phyloP scores from a whole-genome alignment of 208 protist species.

The Acanthamoeba royreba region DNA sequence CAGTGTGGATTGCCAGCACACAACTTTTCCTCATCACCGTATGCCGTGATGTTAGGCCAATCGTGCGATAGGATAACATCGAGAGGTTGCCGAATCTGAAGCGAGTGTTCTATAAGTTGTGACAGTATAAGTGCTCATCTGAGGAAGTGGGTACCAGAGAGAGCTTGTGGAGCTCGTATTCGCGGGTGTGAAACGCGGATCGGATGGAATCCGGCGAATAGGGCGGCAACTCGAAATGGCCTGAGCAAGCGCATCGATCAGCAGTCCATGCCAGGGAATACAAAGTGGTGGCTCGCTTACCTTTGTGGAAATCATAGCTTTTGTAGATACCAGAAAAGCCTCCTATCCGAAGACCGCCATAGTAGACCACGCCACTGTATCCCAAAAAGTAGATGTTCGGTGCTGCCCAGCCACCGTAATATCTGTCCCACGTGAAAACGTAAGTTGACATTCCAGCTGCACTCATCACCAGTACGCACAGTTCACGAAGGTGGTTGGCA shows the following conservation, averaged over 20 bases:
- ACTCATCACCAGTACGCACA: constrained; percentile 55
- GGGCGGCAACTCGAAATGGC: constrained; percentile 2
- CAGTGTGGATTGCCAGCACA: not conserved
- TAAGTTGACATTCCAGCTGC: not conserved
- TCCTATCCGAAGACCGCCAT: constrained; percentile 83
- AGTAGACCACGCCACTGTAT: constrained; percentile 87
- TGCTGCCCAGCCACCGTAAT: constrained; percentile 93
- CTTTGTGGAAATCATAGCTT: constrained; percentile 1
- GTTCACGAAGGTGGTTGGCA: constrained; percentile 91
- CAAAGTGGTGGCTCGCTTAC: not conserved
- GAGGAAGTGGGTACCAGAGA: not conserved
- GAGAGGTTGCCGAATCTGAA: not conserved
- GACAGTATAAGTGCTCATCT: no score
- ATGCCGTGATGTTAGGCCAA: not conserved
- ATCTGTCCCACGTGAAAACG: not conserved
- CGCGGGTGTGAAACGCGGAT: not conserved
- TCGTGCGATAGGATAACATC: constrained; percentile 22
- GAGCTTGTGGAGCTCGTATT: constrained; percentile 8
- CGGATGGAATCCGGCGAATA: not conserved
- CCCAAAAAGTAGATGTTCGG: constrained; percentile 99
- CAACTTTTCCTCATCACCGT: constrained; percentile 1
- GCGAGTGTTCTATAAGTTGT: not conserved
- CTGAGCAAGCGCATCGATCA: not conserved
- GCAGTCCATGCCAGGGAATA: not conserved
- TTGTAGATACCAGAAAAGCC: constrained; percentile 81